These are phyloP conservation scores for Anthoceros angustus DNA, from an alignment of 225 moss, liverwort and hornwort species.

Conservation along the genomic window DNA sequence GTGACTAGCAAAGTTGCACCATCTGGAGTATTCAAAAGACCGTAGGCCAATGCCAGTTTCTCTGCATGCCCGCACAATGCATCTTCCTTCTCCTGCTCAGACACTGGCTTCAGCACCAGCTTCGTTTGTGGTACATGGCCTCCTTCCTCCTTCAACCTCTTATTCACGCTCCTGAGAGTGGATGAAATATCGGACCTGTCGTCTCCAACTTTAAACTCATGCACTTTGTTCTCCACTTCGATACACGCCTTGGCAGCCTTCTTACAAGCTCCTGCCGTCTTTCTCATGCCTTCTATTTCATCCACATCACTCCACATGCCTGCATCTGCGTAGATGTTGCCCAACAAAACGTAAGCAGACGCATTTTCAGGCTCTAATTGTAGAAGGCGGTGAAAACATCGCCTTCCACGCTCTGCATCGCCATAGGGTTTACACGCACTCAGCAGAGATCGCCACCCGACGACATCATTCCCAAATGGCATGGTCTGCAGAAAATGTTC, in stretches of 20 bases:
- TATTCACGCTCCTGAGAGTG: neutral
- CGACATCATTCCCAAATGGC: neutral
- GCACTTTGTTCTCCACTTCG: neutral
- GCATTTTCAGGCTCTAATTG: neutral
- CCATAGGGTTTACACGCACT: neutral
- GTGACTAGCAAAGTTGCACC: neutral
- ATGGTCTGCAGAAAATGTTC: neutral
- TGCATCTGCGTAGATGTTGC: neutral
- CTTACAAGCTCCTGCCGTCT: neutral
- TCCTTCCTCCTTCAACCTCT: neutral
- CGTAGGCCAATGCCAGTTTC: neutral
- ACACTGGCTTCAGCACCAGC: neutral
- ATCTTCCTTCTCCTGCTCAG: slow-evolving; percentile 4
- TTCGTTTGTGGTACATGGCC: slow-evolving; percentile 3
- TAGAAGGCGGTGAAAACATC: neutral
- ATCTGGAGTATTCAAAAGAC: neutral
- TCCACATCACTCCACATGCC: neutral
- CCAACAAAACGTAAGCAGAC: neutral
- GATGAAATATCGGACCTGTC: slow-evolving; percentile 1
- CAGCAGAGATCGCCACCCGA: neutral
- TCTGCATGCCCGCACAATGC: neutral
- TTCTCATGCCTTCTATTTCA: neutral
- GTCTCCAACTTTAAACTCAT: neutral
- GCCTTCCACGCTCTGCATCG: slow-evolving; percentile 2
- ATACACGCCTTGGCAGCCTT: slow-evolving; percentile 2